These are phyloP conservation scores for Aspergillus glaucus DNA, from an alignment of 2,329 filamentous ascomycete species.

Conservation along the genomic window DNA sequence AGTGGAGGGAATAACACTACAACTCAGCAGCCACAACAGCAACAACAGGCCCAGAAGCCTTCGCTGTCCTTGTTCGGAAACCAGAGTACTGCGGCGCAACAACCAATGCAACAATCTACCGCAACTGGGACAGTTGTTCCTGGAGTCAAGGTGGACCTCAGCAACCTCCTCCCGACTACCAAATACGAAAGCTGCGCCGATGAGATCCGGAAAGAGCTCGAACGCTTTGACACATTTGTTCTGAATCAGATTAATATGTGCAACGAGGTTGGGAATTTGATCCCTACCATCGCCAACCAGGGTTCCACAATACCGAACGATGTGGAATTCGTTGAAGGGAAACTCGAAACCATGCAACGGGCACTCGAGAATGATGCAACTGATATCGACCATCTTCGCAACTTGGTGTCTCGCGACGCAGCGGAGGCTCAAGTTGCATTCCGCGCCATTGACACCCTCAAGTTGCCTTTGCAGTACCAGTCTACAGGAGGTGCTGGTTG, in stretches of 20 bases:
- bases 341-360: conserved; percentile 57
- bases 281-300: conserved; percentile 57
- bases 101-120: conserved; percentile 28
- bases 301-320: conserved; percentile 61
- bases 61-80: conserved; percentile 36
- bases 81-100: conserved; percentile 23
- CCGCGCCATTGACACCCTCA: conserved; percentile 67
- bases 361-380: conserved; percentile 58
- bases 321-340: conserved; percentile 57
- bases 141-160: conserved; percentile 71
- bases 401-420: conserved; percentile 58
- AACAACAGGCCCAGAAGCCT: conserved; percentile 45
- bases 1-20: conserved; percentile 20
- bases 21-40: conserved; percentile 27
- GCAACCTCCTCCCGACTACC: conserved; percentile 75
- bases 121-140: conserved; percentile 44
- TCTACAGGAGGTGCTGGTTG: conserved; percentile 37
- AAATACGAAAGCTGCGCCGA: conserved; percentile 87
- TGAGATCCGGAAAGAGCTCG: conserved; percentile 71
- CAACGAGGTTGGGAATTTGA: conserved; percentile 68
- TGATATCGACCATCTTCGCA: conserved; percentile 52
- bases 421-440: conserved; percentile 66
- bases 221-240: conserved; percentile 72
- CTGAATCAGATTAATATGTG: conserved; percentile 67
- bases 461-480: conserved; percentile 60